Conservation (phyloP, 2,329 filamentous ascomycete genomes). For the Sordariomycetes sp. region DNA sequence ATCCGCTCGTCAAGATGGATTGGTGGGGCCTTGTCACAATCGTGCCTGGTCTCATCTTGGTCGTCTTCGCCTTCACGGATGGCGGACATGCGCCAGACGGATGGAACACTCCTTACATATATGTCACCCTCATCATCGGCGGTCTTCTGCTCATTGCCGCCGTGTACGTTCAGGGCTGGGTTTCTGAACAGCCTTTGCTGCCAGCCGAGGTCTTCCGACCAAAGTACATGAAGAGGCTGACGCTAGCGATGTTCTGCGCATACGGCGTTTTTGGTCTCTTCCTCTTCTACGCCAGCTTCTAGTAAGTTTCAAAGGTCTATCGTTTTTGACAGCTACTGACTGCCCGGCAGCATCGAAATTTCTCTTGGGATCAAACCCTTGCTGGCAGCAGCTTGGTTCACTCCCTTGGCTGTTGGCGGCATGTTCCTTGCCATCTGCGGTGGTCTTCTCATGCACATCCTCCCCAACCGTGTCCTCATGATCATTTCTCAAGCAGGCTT, state of each 20-base stretch:
- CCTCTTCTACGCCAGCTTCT: constrained; percentile 60
- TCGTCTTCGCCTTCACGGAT: constrained; percentile 69
- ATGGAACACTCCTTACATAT: constrained; percentile 68
- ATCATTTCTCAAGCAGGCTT: constrained; percentile 52
- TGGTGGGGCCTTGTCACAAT: constrained; percentile 55
- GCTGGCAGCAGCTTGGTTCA: constrained; percentile 59
- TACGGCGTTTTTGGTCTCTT: constrained; percentile 64
- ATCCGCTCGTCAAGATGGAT: constrained; percentile 46
- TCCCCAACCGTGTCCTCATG: constrained; percentile 55
- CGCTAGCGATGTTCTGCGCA: constrained; percentile 50
- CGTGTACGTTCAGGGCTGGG: constrained; percentile 64
- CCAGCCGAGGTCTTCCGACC: constrained; percentile 61
- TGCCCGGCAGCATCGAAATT: constrained; percentile 15
- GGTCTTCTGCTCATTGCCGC: constrained; percentile 48
- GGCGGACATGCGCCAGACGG: constrained; percentile 58
- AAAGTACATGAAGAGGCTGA: constrained; percentile 58
- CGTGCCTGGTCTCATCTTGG: constrained; percentile 55
- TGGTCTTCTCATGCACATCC: constrained; percentile 57
- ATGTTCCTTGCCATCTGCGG: constrained; percentile 51
- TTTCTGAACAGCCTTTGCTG: constrained; percentile 58
- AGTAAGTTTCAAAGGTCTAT: constrained; percentile 47
- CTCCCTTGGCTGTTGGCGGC: constrained; percentile 59
- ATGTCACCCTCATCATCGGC: constrained; percentile 54
- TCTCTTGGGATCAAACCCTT: constrained; percentile 51
- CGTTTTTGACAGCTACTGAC: no score